Evolutionary conservation across 441 rosid species (phyloP).

Genomic region (Populus hybrid): DNA sequence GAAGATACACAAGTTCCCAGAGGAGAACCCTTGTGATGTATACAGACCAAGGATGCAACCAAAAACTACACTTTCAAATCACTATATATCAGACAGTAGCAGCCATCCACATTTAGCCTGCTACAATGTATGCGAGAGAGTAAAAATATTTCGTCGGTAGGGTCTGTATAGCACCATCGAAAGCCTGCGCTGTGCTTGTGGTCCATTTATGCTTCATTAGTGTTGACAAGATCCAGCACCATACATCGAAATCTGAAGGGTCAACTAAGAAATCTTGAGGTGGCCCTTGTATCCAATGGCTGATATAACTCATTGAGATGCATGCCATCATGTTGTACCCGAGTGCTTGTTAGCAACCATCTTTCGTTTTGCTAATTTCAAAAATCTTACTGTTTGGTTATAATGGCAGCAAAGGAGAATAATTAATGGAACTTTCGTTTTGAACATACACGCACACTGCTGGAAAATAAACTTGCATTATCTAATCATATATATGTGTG

Average conservation of each 20-base stretch:
- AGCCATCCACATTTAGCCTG: conserved; percentile 29
- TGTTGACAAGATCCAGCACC: conserved; percentile 66
- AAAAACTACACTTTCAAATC: conserved; percentile 37
- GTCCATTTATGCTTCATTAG: conserved; percentile 50
- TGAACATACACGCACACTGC: no score
- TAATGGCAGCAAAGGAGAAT: no score
- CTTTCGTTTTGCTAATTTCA: neutral
- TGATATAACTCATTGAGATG: conserved; percentile 13
- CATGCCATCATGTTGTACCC: conserved; percentile 8
- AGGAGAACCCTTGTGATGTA: conserved; percentile 35
- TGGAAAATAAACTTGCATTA: no score
- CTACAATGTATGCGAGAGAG: conserved; percentile 9
- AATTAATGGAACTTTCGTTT: no score
- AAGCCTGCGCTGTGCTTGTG: conserved; percentile 34
- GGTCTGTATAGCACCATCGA: conserved; percentile 35
- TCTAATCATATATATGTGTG: no score
- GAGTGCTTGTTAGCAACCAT: neutral
- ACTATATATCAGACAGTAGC: conserved; percentile 21
- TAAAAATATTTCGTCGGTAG: conserved; percentile 24
- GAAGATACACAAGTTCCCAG: conserved; percentile 45
- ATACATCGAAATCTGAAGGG: conserved; percentile 36
- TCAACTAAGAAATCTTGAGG: conserved; percentile 13
- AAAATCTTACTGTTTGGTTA: neutral
- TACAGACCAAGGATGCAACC: conserved; percentile 26
- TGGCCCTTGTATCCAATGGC: conserved; percentile 18